phyloP scores from a whole-genome alignment of 2,329 filamentous ascomycete genomes.

The Aspergillus felis region DNA sequence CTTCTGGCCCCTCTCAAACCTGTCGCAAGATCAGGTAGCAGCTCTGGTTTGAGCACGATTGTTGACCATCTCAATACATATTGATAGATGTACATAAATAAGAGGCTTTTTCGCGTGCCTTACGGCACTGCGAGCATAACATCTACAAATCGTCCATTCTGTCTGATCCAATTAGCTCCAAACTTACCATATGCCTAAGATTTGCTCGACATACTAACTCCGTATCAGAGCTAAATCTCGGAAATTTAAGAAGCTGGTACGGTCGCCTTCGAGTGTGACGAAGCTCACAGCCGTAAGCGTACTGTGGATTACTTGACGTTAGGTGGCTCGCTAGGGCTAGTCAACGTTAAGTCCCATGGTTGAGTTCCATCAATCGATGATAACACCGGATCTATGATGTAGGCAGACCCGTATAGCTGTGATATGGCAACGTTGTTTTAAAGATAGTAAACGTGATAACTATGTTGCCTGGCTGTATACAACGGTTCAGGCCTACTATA shows the following conservation, averaged over 20 bases:
- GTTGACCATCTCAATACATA: conserved; percentile 18
- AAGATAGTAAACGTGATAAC: background rate
- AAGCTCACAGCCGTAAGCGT: background rate
- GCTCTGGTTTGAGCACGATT: conserved; percentile 4
- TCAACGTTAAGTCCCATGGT: background rate
- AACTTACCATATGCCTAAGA: background rate
- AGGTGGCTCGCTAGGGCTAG: background rate
- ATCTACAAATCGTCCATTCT: background rate
- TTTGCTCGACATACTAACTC: no score
- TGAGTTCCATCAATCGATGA: background rate
- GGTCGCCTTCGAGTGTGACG: background rate
- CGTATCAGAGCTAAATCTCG: background rate
- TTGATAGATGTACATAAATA: conserved; percentile 31
- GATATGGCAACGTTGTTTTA: background rate
- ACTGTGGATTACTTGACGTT: background rate
- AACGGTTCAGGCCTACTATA: background rate
- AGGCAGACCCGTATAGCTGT: background rate
- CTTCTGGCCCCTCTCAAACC: background rate
- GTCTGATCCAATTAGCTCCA: background rate
- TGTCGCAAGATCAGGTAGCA: background rate
- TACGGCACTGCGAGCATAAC: background rate
- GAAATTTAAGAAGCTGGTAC: background rate
- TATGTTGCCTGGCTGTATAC: background rate
- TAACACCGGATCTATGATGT: background rate
- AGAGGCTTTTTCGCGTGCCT: background rate